Percentiles rank a stretch among this genome's conserved stretches.
These are phyloP conservation scores for Staphylotrichum tortipilum DNA, from an alignment of 495 filamentous ascomycete species.

Conservation along the genomic window DNA sequence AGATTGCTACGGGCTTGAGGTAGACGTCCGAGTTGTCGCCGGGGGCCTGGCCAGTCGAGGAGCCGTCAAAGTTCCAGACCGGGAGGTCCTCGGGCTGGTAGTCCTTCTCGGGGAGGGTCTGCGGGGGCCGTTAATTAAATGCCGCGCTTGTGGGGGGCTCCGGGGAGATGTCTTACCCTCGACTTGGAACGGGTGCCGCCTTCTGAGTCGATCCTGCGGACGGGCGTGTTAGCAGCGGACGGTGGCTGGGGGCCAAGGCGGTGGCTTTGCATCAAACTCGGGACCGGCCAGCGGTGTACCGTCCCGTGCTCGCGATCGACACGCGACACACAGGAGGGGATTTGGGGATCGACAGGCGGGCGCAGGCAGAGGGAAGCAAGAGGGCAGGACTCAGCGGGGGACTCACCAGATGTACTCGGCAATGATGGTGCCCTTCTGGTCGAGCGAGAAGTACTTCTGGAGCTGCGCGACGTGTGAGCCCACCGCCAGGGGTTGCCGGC, in stretches of 20 bases:
- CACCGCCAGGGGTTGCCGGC: neutral
- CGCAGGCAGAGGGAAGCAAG: too few species aligned
- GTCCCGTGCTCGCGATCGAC: too few species aligned
- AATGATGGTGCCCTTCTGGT: conserved; percentile 78
- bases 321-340: too few species aligned
- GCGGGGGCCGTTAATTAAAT: too few species aligned
- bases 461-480: conserved; percentile 46
- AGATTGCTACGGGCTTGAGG: conserved; percentile 70
- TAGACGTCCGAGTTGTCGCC: conserved; percentile 98
- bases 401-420: conserved; percentile 78
- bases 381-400: too few species aligned
- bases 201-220: conserved; percentile 59
- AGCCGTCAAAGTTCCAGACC: conserved; percentile 99
- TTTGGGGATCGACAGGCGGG: too few species aligned
- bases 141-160: neutral
- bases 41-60: conserved; percentile 86
- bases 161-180: conserved; percentile 49
- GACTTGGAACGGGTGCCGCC: conserved; percentile 81
- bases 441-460: conserved; percentile 81
- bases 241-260: too few species aligned
- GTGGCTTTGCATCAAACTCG: too few species aligned
- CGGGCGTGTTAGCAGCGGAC: too few species aligned
- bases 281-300: too few species aligned
- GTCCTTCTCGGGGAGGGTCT: conserved; percentile 69
- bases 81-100: conserved; percentile 72